phyloP scores from a whole-genome alignment of 805 yeast species.

The Nakazawaea siamensis region DNA sequence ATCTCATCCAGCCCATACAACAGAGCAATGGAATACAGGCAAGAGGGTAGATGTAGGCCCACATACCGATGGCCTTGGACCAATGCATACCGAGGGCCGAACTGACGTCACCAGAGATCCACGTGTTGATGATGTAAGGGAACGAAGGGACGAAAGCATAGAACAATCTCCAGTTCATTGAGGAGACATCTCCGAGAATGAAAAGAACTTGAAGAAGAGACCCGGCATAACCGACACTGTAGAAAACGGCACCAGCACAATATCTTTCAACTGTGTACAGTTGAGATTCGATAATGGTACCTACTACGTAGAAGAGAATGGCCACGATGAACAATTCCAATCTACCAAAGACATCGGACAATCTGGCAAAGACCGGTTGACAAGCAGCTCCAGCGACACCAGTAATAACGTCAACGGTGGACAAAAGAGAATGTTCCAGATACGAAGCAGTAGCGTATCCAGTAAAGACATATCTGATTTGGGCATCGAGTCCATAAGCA shows the following conservation, averaged over 20 bases:
- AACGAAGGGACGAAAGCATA: constrained; percentile 59
- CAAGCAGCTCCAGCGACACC: constrained; percentile 60
- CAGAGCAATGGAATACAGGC: constrained; percentile 50
- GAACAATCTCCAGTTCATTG: constrained; percentile 63
- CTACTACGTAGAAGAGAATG: constrained; percentile 48
- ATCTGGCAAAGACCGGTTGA: constrained; percentile 54
- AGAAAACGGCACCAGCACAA: constrained; percentile 58
- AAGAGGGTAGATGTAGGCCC: constrained; percentile 71
- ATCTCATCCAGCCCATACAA: constrained; percentile 49
- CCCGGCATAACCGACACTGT: constrained; percentile 56
- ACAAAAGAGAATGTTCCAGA: constrained; percentile 41
- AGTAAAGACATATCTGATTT: constrained; percentile 39
- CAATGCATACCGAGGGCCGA: constrained; percentile 33
- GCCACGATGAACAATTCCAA: constrained; percentile 39
- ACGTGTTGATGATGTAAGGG: constrained; percentile 70
- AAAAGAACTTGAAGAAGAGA: constrained; percentile 47
- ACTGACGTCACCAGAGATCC: constrained; percentile 62
- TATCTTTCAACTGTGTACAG: constrained; percentile 48
- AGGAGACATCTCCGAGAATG: constrained; percentile 58
- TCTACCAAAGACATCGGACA: constrained; percentile 64
- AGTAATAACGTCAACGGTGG: constrained; percentile 52
- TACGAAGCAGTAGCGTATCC: constrained; percentile 37
- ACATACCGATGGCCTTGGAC: constrained; percentile 76
- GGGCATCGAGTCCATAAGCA: constrained; percentile 51
- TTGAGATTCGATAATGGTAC: constrained; percentile 57